Evolutionary conservation across 129 eudicot genomes (phyloP).

Genomic region (Ambrosia trifida): DNA sequence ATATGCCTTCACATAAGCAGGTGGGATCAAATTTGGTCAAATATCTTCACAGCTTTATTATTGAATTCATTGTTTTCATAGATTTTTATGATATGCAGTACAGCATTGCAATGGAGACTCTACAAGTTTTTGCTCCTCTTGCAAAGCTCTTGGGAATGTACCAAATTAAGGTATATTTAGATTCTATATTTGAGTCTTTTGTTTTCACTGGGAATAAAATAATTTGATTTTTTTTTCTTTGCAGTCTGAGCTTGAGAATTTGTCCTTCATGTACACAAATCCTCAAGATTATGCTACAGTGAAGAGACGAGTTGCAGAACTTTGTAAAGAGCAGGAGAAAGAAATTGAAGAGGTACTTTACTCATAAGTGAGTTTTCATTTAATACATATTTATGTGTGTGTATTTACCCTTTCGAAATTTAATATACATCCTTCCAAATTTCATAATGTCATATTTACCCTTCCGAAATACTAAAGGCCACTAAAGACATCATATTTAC

Average conservation of each 20-base stretch:
- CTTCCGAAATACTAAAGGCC: too few relatives aligned
- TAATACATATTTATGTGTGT: too few relatives aligned
- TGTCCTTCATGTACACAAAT: constrained; percentile 97
- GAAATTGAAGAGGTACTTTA: constrained; percentile 74
- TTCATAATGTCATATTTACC: too few relatives aligned
- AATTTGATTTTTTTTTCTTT: constrained; percentile 9
- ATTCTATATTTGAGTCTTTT: background rate
- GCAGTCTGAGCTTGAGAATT: constrained; percentile 70
- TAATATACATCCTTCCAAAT: too few relatives aligned
- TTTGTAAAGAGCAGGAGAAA: constrained; percentile 83
- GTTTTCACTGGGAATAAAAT: background rate
- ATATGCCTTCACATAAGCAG: constrained; percentile 99
- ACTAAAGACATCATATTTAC: background rate
- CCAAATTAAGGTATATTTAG: constrained; percentile 44
- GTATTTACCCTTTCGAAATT: too few relatives aligned
- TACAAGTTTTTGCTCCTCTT: constrained; percentile 51
- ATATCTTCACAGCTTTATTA: background rate
- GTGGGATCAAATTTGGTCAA: constrained; percentile 38
- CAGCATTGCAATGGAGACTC: constrained; percentile 94
- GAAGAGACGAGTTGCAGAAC: constrained; percentile 81
- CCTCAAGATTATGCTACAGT: constrained; percentile 87
- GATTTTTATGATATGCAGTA: constrained; percentile 53
- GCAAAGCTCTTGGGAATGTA: constrained; percentile 47
- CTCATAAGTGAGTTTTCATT: background rate
- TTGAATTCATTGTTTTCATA: constrained; percentile 20